Base-by-base conservation (phyloP, 2,329 filamentous ascomycete genomes). In the Aspergillus uvarum region DNA sequence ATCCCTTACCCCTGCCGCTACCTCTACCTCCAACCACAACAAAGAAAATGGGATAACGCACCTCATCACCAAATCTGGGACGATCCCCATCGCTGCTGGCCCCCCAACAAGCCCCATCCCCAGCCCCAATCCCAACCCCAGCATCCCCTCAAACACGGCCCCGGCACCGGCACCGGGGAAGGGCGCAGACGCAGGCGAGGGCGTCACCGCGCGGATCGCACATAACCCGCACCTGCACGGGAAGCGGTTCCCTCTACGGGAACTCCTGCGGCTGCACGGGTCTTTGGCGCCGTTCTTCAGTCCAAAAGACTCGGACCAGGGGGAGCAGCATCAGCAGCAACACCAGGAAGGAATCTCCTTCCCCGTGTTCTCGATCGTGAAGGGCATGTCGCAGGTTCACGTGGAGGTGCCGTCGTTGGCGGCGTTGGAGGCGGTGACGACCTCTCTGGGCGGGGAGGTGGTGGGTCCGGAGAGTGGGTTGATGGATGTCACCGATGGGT, bases 341-440 rank as follows among this genome's bases (percentile, higher is more conserved):
- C 26, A 29, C 1, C 26, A 55, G 6, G 51, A 61, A 38, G 47
- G 29, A 1, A 63, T 16, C 38, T 19, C 59, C 0, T 74, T 72
- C 58, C 72, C 73, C 1, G 22, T 77, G 7, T 71, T 77, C 56
- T 76, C 74, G 0, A 76, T 78, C 56, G 75, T 78, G 24, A 75
- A 76, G 47, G 76, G 76, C 4, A 76, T 78, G 74, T 73, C 67
- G 12, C 92, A 92, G 72, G 75, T 86, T n/a, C 82, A 91, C 32
- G 79, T 89, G 14, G 77, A 84, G 65, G 78, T 95, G 22, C 79
- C 84, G 0, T 82, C 80, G 56, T 74, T 91, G 10, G 85, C 86
- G 31, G 80, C 83, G 7, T 79, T 94, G 19, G 80, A 76, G 5
- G 68, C 69, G 5, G 67, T 73, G 54, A 65, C 66, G 5, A 51